A percentile compares a stretch with the other conserved stretches of the same genome.
phyloP scores from a whole-genome alignment of 805 yeast genomes.

The Ascoidea rubescens region DNA sequence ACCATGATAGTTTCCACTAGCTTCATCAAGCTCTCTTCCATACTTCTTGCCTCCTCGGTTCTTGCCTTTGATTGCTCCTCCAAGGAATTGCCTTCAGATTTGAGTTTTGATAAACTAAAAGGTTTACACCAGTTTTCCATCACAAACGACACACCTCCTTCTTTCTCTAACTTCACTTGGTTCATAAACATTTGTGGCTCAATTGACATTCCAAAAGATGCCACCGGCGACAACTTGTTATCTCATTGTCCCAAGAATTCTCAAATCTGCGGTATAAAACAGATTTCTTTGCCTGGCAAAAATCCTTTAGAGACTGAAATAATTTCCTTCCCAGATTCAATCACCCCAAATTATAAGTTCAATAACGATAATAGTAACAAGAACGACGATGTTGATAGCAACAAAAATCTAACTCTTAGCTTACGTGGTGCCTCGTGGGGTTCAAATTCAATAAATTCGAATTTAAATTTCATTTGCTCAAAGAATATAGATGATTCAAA shows the following conservation, averaged over 20 bases:
- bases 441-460: slow-evolving; percentile 30
- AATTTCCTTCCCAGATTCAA: slow-evolving; percentile 36
- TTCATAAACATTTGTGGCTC: slow-evolving; percentile 57
- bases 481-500: slow-evolving; percentile 20
- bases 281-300: slow-evolving; percentile 34
- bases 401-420: slow-evolving; percentile 21
- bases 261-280: slow-evolving; percentile 66
- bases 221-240: slow-evolving; percentile 18
- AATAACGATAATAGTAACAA: slow-evolving; percentile 5
- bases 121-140: slow-evolving; percentile 31
- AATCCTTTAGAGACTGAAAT: slow-evolving; percentile 42
- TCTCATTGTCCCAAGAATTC: slow-evolving; percentile 53
- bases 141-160: slow-evolving; percentile 63
- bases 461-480: slow-evolving; percentile 31
- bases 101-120: slow-evolving; percentile 31
- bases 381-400: slow-evolving; percentile 18
- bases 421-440: slow-evolving; percentile 65
- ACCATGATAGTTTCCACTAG: no score
- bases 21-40: not conserved
- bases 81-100: slow-evolving; percentile 9
- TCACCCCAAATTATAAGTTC: slow-evolving; percentile 20
- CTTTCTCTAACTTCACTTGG: slow-evolving; percentile 50
- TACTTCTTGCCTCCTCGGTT: not conserved
- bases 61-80: not conserved
- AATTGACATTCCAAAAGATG: slow-evolving; percentile 9